Percentiles rank a stretch among this genome's conserved stretches.
Evolutionary conservation across 352 stramenopile genomes (phyloP).

Genomic region (Pythium dissotocum): DNA sequence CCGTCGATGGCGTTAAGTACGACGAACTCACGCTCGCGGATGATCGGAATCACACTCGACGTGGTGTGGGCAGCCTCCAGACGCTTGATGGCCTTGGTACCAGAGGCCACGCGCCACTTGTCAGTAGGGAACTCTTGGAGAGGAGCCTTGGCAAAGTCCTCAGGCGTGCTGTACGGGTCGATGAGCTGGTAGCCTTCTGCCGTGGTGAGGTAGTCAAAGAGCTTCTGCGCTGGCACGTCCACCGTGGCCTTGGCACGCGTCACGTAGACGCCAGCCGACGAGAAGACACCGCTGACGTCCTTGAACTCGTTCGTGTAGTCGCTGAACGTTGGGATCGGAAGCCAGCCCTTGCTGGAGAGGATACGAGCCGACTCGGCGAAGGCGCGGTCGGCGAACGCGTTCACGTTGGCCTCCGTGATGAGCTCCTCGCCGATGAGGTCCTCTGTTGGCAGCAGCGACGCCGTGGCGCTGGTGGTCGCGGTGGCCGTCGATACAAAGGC

Average conservation of each 20-base stretch:
- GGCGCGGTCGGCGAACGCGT: conserved; percentile 8
- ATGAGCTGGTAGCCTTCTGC: conserved; percentile 2
- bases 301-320: not conserved
- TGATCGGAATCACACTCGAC: not conserved
- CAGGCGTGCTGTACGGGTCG: conserved; percentile 10
- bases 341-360: not conserved
- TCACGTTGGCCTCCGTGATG: conserved; percentile 2
- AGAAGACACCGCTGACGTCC: not conserved
- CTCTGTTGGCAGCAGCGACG: not conserved
- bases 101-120: not conserved
- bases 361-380: conserved; percentile 7
- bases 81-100: not conserved
- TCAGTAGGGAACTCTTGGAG: conserved; percentile 11
- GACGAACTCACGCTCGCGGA: conserved; percentile 24
- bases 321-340: not conserved
- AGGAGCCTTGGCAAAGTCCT: conserved; percentile 9
- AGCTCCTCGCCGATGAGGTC: conserved; percentile 10
- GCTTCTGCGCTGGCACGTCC: not conserved
- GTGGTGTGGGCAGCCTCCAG: not conserved
- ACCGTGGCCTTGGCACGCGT: not conserved
- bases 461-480: not conserved
- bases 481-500: not conserved
- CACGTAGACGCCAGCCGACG: not conserved
- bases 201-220: not conserved
- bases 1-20: conserved; percentile 34